Base-by-base conservation (phyloP, 2,329 filamentous ascomycete species). In the Cercospora sp. region DNA sequence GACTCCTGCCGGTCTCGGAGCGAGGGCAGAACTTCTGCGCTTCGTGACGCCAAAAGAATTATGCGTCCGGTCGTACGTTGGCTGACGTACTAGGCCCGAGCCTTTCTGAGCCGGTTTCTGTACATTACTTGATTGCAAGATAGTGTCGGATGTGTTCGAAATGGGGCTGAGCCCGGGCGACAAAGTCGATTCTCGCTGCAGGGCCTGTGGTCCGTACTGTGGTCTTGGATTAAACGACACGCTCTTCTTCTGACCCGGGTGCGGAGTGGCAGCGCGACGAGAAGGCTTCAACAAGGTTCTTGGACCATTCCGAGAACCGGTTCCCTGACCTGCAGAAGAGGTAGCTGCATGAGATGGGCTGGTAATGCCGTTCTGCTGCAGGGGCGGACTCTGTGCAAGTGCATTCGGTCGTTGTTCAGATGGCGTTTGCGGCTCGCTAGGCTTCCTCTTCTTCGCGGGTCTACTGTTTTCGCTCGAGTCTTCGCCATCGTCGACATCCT, bases 31-130 rank as follows among this genome's bases (percentile, higher is more conserved):
- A 30, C 21, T 32, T 58, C 13, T 58, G 7, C 53, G 53, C 5
- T 58, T 30, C 53, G 26, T 58, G 53, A 30, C 24, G 30, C 53
- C 53, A 30, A 58, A 58, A 28, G 53, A 9, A 58, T 58, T 58
- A n/a, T 10, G 10, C 24, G 53, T 58, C 9, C 30, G 26, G 53
- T 58, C 53, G 53, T 58, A 58, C 26, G 26, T 28, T 12, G 21
- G 21, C 24, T 13, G 21, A 28, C 3, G 9, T 58, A 10, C 30
- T 34, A 26, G 12, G 10, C 9, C 9, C 13, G 26, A 18, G 53
- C 26, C 9, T 18, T 28, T 58, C 53, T 16, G 30, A 32, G 26
- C n/a, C 13, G n/a, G 16, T 58, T 10, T 28, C 28, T 32, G 53
- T 28, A 30, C 30, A 9, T 26, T 34, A n/a, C 21, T 16, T 30